Conservation (phyloP, 176 grass and related monocot species). For the Avena atlantica region DNA sequence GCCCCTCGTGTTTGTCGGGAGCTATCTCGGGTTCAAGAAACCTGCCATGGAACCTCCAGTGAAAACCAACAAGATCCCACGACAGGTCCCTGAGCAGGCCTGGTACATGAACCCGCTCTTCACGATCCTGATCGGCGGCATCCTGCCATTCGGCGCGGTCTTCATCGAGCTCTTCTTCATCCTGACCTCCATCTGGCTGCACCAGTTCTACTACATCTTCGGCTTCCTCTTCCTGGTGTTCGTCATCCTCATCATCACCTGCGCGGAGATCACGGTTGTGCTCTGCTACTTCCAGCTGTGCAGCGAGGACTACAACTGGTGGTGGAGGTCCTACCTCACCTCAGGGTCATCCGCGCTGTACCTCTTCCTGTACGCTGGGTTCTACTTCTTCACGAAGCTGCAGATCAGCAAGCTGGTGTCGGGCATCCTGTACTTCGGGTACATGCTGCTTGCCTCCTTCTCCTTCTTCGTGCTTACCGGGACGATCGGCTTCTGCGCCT, state of each 20-base stretch:
- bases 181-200: conserved; percentile 74
- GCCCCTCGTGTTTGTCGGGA: conserved; percentile 72
- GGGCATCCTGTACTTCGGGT: conserved; percentile 69
- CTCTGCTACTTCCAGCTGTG: conserved; percentile 83
- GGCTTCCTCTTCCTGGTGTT: conserved; percentile 82
- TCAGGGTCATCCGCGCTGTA: conserved; percentile 61
- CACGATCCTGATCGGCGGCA: conserved; percentile 64
- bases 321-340: conserved; percentile 80
- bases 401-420: conserved; percentile 75
- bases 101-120: conserved; percentile 78
- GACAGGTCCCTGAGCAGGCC: conserved; percentile 70
- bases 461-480: conserved; percentile 69
- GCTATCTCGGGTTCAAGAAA: conserved; percentile 74
- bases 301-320: conserved; percentile 76
- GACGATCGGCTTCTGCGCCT: conserved; percentile 70
- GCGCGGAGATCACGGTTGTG: conserved; percentile 64
- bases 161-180: conserved; percentile 84
- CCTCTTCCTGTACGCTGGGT: conserved; percentile 63
- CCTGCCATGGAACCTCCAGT: conserved; percentile 66
- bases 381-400: conserved; percentile 76
- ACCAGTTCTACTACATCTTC: conserved; percentile 78
- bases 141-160: conserved; percentile 73
- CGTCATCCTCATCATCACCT: conserved; percentile 69
- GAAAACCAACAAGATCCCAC: conserved; percentile 74
- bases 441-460: conserved; percentile 76